Evolutionary conservation across 208 protist genomes (phyloP), one percentile per base, ranked within the genome.

Genomic region (Trypanosoma congolense): DNA sequence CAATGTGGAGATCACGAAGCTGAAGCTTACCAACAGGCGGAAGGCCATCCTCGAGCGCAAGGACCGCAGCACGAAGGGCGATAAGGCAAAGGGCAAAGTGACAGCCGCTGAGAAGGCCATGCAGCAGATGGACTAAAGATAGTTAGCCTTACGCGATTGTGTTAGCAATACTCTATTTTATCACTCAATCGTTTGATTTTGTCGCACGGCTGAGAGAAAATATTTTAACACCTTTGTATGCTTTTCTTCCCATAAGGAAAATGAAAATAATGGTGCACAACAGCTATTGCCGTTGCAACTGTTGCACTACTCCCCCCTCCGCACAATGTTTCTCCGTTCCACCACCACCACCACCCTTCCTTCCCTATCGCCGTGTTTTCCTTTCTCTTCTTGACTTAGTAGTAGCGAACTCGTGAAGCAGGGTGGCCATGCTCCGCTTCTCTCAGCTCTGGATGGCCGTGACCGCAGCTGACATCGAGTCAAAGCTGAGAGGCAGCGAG

Each of bases 1-100:
- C 69, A 99, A 99, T 72, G 90, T 99, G 49, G 87, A 98, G 75
- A 98, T 99, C 83, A 99, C 95, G 67, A 99, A 99, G 85, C 91
- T 99, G 66, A 97, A 99, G 81, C 77, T 99, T 29, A 97, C 98
- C 83, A 93, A 97, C 72, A 83, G 99, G 90, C 95, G 98, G 76
- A 97, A 99, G 87, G 70, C 64, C 31, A 88, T 99, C 64, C 87
- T 99, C 40, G 96, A 95, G 53, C 80, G 94, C 78, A 89, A 96
- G 44, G 87, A 88, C 83, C 77, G 83, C 77, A 83, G 72, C 68
- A 77, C 74, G 44, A 92, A 86, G 75, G 73, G 64, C 50, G 85
- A 91, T 68, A 98, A 97, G 82, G 80, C 71, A 51, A 96, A 96
- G 90, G 61, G 61, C 38, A 96, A 93, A 82, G 82, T 87, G 57